Evolutionary conservation across 345 rosid genomes (phyloP), one percentile per base, ranked within the genome.

Genomic region (Eucalyptus melliodora): DNA sequence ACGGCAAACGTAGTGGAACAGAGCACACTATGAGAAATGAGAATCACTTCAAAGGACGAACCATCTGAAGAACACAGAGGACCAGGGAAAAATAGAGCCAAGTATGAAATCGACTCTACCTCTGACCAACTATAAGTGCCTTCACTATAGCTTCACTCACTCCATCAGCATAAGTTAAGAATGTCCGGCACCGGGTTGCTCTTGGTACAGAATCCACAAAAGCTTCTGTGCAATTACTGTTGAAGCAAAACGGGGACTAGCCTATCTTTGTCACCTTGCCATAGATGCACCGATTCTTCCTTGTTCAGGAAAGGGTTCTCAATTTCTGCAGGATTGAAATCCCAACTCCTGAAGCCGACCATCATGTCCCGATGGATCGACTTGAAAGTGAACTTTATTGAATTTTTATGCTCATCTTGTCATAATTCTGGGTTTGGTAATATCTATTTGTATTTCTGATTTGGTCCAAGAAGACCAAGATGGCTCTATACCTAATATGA

Each of bases 211-310:
- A 88, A 95, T 93, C 97, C 96, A 95, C 86, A 95, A 90, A 59
- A 93, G 93, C 83, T 88, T 93, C 81, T 89, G 44, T 7, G 65
- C 91, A 5, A 95, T 93, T 90, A 92, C 5, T 92, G 92, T 90
- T 95, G 96, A 86, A 94, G 92, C 69, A 56, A 87, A 49, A 90
- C 91, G 1, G 96, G 94, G 87, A 94, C 94, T 50, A 95, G 87
- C 89, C 83, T 89, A 91, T 97, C 99, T 9, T 95, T 96, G 59
- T 94, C 95, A 3, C 99, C 99, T 26, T 94, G 91, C 98, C 99
- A 50, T 50, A 96, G 37, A 72, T 96, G 93, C 60, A 95, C 95
- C 7, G 92, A 91, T 45, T 50, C 19, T 50, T 50, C 55, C 55
- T 50, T 50, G 55, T 91, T 87, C 2, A 93, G 94, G 85, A 96